Percentiles rank a stretch among this genome's conserved stretches.
These are phyloP conservation scores for Grigorovia humatica DNA, from an alignment of 805 yeast genomes.

Conservation along the genomic window DNA sequence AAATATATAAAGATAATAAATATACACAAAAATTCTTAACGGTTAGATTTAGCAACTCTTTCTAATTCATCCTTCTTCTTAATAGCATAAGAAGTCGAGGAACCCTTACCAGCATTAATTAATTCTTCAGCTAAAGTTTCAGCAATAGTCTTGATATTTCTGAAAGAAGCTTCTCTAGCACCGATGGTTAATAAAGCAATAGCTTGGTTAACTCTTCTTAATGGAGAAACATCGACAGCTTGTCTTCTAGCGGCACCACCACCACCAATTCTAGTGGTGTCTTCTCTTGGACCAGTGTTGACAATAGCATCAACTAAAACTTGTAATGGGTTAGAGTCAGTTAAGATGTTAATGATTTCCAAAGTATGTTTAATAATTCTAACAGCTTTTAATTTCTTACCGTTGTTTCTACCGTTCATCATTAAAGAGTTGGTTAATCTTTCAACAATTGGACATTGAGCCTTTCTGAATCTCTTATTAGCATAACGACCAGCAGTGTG, in stretches of 20 bases:
- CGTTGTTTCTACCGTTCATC: slow-evolving; percentile 99
- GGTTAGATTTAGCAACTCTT: slow-evolving; percentile 99
- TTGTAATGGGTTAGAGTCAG: slow-evolving; percentile 99
- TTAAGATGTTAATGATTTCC: slow-evolving; percentile 92
- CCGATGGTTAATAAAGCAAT: slow-evolving; percentile 96
- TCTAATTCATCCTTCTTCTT: slow-evolving; percentile 99
- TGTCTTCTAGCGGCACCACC: slow-evolving; percentile 99
- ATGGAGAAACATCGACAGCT: slow-evolving; percentile 99
- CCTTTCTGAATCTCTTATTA: slow-evolving; percentile 98
- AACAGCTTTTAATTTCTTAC: slow-evolving; percentile 99
- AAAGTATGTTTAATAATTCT: slow-evolving; percentile 99
- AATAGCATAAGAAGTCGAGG: slow-evolving; percentile 99
- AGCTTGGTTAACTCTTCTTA: slow-evolving; percentile 99
- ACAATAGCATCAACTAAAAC: slow-evolving; percentile 97
- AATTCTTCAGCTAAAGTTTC: slow-evolving; percentile 99
- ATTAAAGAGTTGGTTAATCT: slow-evolving; percentile 98
- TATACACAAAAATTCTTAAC: slow-evolving; percentile 45
- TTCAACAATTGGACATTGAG: slow-evolving; percentile 98
- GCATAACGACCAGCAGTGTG: slow-evolving; percentile 99
- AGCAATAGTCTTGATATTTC: slow-evolving; percentile 99
- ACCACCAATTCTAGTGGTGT: slow-evolving; percentile 99
- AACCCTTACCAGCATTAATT: slow-evolving; percentile 99
- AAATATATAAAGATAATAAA: slow-evolving; percentile 10
- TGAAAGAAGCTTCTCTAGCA: slow-evolving; percentile 99
- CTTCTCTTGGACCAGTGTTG: slow-evolving; percentile 99